A percentile compares a stretch with the other conserved stretches of the same genome.
These are phyloP conservation scores for Eruca vesicaria DNA, from an alignment of 441 rosid genomes.

Conservation along the genomic window DNA sequence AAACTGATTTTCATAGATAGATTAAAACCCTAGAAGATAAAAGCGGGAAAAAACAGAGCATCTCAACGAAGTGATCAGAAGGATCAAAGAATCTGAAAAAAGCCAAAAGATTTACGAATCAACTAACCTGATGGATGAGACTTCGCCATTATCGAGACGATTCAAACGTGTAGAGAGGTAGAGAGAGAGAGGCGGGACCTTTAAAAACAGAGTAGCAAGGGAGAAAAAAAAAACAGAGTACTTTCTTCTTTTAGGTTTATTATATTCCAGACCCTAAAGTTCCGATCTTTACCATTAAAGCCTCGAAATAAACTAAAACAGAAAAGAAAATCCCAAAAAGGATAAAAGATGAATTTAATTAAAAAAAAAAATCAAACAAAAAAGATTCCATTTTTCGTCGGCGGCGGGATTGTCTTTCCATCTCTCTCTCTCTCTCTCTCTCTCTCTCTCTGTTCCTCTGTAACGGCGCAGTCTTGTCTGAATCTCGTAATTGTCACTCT, in stretches of 20 bases:
- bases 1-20: neutral
- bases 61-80: neutral
- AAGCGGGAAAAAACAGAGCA: neutral
- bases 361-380: neutral
- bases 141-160: conserved; percentile 42
- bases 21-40: neutral
- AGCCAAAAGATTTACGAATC: neutral
- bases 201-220: too few species aligned
- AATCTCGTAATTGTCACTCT: neutral
- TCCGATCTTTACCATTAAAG: neutral
- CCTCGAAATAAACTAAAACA: neutral
- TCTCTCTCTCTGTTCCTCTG: too few species aligned
- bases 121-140: conserved; percentile 47
- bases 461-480: conserved; percentile 24
- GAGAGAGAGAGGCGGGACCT: conserved; percentile 25
- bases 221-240: conserved; percentile 21
- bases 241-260: conserved; percentile 24
- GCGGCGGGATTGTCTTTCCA: neutral
- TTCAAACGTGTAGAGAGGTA: conserved; percentile 14
- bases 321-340: conserved; percentile 18
- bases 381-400: conserved; percentile 32
- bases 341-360: conserved; percentile 24
- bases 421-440: too few species aligned
- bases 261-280: conserved; percentile 15
- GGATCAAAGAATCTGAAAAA: neutral